These are phyloP conservation scores for Kuraishia piskuri DNA, from an alignment of 805 yeast genomes.

Conservation along the genomic window DNA sequence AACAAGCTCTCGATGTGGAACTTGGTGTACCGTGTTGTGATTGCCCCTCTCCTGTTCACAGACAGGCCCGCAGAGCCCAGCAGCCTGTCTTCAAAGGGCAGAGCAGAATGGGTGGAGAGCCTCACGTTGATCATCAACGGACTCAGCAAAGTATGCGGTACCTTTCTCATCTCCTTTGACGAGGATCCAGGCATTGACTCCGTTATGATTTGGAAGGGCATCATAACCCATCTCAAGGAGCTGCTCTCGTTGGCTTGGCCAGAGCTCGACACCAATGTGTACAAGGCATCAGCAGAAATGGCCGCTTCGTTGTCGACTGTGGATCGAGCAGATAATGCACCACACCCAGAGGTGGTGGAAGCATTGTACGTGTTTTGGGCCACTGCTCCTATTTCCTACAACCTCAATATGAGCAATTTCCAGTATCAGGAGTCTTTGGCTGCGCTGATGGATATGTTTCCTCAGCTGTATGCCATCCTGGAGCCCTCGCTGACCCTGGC, in stretches of 20 bases:
- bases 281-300: constrained; percentile 42
- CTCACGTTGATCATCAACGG: constrained; percentile 57
- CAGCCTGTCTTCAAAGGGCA: constrained; percentile 2
- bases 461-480: constrained; percentile 32
- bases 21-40: constrained; percentile 53
- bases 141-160: constrained; percentile 47
- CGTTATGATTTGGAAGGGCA: constrained; percentile 42
- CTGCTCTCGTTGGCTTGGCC: constrained; percentile 32
- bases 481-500: constrained; percentile 20
- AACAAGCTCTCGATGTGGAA: constrained; percentile 54
- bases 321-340: constrained; percentile 2
- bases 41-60: constrained; percentile 33
- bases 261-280: constrained; percentile 48
- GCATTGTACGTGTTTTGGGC: constrained; percentile 45
- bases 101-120: constrained; percentile 50
- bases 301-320: constrained; percentile 24
- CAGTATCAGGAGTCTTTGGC: constrained; percentile 54
- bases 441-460: constrained; percentile 45
- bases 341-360: constrained; percentile 21
- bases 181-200: constrained; percentile 2
- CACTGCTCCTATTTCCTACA: constrained; percentile 33
- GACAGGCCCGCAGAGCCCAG: not conserved
- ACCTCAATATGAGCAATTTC: constrained; percentile 21
- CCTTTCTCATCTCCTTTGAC: constrained; percentile 34
- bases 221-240: constrained; percentile 39